These are phyloP conservation scores for Kwoniella dejecticola DNA, from an alignment of 768 basidiomycete species.

Conservation along the genomic window DNA sequence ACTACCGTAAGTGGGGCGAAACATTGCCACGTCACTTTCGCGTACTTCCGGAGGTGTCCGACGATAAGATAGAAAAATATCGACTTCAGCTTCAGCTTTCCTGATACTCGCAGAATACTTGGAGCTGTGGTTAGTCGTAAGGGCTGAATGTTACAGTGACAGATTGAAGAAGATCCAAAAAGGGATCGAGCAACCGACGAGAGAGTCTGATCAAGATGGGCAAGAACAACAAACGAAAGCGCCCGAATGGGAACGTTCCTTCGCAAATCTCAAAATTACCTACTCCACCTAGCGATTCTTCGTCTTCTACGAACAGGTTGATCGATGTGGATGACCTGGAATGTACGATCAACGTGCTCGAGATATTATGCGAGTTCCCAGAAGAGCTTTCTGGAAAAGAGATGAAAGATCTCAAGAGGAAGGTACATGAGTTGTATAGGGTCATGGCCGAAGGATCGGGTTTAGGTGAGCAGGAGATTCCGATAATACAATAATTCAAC, in stretches of 20 bases:
- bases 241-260: background rate
- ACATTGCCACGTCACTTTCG: background rate
- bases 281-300: constrained; percentile 13
- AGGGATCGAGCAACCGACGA: background rate
- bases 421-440: constrained; percentile 42
- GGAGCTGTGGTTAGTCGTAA: no score
- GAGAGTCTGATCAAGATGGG: constrained; percentile 17
- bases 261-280: constrained; percentile 3
- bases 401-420: constrained; percentile 47
- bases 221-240: constrained; percentile 34
- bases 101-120: no score
- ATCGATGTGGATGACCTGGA: constrained; percentile 45
- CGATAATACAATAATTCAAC: no score
- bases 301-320: constrained; percentile 15
- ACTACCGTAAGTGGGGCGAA: no score
- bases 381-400: constrained; percentile 38
- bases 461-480: constrained; percentile 24
- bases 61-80: background rate
- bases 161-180: background rate
- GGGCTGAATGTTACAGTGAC: no score
- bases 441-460: constrained; percentile 42
- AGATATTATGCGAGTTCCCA: constrained; percentile 38
- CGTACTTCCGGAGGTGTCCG: background rate
- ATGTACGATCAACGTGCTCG: constrained; percentile 39
- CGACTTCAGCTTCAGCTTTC: no score